Percentiles rank a stretch among this genome's conserved stretches.
Conservation (phyloP, 192 early-diverging fungal genomes). For the Coemansia sp. region DNA sequence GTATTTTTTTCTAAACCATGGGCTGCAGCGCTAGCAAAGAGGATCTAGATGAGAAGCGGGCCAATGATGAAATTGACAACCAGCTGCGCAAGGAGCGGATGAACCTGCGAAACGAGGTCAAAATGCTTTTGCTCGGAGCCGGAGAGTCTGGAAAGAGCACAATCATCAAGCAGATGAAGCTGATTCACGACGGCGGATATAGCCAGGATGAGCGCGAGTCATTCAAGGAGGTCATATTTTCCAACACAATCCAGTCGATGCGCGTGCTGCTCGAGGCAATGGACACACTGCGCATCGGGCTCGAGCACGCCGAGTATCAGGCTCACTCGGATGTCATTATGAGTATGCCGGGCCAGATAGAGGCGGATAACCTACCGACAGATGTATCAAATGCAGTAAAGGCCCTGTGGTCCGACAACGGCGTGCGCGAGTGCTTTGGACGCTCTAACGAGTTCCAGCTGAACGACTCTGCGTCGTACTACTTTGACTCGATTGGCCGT, state of each 20-base stretch:
- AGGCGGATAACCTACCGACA: slow-evolving; percentile 77
- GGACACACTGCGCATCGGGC: slow-evolving; percentile 75
- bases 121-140: slow-evolving; percentile 91
- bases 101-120: slow-evolving; percentile 85
- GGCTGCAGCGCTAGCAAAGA: slow-evolving; percentile 87
- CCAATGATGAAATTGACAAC: slow-evolving; percentile 90
- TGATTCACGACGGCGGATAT: slow-evolving; percentile 96
- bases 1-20: slow-evolving; percentile 56
- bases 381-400: slow-evolving; percentile 79
- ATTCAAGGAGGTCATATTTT: slow-evolving; percentile 95
- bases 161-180: slow-evolving; percentile 97
- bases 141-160: slow-evolving; percentile 98
- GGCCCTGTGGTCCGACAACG: slow-evolving; percentile 80
- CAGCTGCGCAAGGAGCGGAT: slow-evolving; percentile 80
- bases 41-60: slow-evolving; percentile 76
- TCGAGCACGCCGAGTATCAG: slow-evolving; percentile 69
- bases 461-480: slow-evolving; percentile 96
- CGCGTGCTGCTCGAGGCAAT: slow-evolving; percentile 94
- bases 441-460: slow-evolving; percentile 91
- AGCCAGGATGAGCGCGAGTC: slow-evolving; percentile 84
- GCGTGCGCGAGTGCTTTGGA: slow-evolving; percentile 77
- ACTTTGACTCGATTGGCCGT: slow-evolving; percentile 92
- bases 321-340: slow-evolving; percentile 70
- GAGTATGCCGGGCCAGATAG: slow-evolving; percentile 82
- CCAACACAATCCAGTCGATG: slow-evolving; percentile 95